These are phyloP conservation scores for Entoloma clypeatum DNA, from an alignment of 1,284 basidiomycete species.

Conservation along the genomic window DNA sequence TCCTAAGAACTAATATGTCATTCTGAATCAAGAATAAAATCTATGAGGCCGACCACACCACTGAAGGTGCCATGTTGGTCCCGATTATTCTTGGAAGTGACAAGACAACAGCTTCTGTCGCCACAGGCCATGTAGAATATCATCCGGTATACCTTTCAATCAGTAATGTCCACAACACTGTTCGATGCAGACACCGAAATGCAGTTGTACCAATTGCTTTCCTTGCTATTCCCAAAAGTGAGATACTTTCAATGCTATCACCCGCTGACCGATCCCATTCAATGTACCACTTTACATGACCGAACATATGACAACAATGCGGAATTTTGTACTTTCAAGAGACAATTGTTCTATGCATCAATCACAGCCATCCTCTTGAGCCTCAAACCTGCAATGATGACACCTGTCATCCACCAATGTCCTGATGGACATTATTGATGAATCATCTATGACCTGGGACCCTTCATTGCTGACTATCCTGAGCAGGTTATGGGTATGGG, in stretches of 20 bases:
- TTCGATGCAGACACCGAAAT: conserved; percentile 19
- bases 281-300: too few species aligned
- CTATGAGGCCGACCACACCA: neutral
- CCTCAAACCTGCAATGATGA: conserved; percentile 20
- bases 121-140: conserved; percentile 10
- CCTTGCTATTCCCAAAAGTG: conserved; percentile 26
- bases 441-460: conserved; percentile 23
- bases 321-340: too few species aligned
- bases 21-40: too few species aligned
- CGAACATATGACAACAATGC: too few species aligned
- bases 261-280: too few species aligned
- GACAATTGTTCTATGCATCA: conserved; percentile 22
- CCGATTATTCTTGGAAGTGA: conserved; percentile 10
- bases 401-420: conserved; percentile 18
- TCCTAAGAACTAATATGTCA: too few species aligned
- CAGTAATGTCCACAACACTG: conserved; percentile 24
- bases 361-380: conserved; percentile 12
- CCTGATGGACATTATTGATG: conserved; percentile 24
- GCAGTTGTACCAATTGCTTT: conserved; percentile 22
- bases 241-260: too few species aligned
- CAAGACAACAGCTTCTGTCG: conserved; percentile 12
- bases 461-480: conserved; percentile 29
- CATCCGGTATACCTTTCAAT: conserved; percentile 17
- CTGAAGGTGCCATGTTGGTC: conserved; percentile 9
- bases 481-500: conserved; percentile 24